Evolutionary conservation across 1,139 yeast genomes (phyloP).

Genomic region (Debaryomyces nepalensis): DNA sequence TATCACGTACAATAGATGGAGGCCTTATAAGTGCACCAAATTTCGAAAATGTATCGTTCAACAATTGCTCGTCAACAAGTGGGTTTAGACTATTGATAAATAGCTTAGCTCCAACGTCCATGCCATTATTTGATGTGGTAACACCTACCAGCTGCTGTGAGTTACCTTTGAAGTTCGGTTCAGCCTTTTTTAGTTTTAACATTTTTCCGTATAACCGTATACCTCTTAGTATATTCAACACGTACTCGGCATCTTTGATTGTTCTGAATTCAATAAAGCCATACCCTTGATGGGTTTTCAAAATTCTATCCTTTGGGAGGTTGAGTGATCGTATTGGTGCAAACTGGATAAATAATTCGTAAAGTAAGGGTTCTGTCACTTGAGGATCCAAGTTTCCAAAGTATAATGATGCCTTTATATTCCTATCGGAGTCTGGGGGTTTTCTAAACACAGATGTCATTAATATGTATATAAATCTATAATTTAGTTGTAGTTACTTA

Average conservation of each 20-base stretch:
- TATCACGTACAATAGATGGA: slow-evolving; percentile 60
- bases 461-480: neutral
- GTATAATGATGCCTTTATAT: slow-evolving; percentile 72
- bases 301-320: slow-evolving; percentile 79
- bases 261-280: slow-evolving; percentile 81
- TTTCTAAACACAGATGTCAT: slow-evolving; percentile 41
- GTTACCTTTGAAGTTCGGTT: slow-evolving; percentile 21
- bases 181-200: slow-evolving; percentile 61
- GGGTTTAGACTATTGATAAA: slow-evolving; percentile 76
- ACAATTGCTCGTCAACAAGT: slow-evolving; percentile 63
- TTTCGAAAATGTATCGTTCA: slow-evolving; percentile 63
- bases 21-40: slow-evolving; percentile 67
- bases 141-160: slow-evolving; percentile 10
- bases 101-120: slow-evolving; percentile 75
- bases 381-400: slow-evolving; percentile 83
- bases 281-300: slow-evolving; percentile 78
- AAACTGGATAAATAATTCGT: slow-evolving; percentile 83
- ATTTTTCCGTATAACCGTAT: slow-evolving; percentile 67
- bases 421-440: slow-evolving; percentile 50
- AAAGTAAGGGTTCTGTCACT: slow-evolving; percentile 68
- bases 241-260: slow-evolving; percentile 72
- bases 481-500: neutral
- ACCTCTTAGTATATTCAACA: slow-evolving; percentile 62
- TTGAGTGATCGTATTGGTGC: slow-evolving; percentile 76
- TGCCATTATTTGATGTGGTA: slow-evolving; percentile 15